Base-by-base conservation (phyloP, 768 basidiomycete genomes). In the Leccinellum albellum region DNA sequence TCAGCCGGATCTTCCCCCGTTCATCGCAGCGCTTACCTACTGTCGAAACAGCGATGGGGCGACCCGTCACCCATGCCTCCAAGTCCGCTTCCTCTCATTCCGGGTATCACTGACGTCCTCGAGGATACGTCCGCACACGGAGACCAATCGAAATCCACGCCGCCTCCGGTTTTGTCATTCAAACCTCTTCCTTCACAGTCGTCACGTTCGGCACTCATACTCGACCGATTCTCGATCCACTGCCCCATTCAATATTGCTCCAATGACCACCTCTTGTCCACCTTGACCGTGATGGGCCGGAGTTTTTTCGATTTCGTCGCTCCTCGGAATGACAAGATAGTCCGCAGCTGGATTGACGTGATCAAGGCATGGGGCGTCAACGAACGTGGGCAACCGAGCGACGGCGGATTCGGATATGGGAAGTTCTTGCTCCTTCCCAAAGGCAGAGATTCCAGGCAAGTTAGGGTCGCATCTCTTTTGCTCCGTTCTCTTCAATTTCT, bases 311-410 rank as follows among this genome's bases (percentile, higher is more conserved):
- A 92, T 63, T 91, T 89, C 65, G 87, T 92, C 12, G 68, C 78
- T 17, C 74, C 71, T 65, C 76, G 79, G 60, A 87, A 88, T 62
- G 89, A 90, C 71, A 73, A 71, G 12, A 76, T 80, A 50, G 88
- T 92, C 23, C 80, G 83, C 24, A 80, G 77, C 53, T 91, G 88
- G 88, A 85, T 92, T 51, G 85, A 85, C 59, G 81, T 82, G 51
- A 82, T 91, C 64, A 92, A 92, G 67, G 81, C 83, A 2, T 91
- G 89, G 86, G 89, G 89, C 17, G 88, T 91, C 50, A 91, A 91
- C 60, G 90, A 91, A 69, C 81, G 83, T 3, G 90, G 89, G 0
- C 87, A 88, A 70, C 89, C 89, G 23, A 88, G 86, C 66, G 88
- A 91, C 61, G 89, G 89, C 32, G 90, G 90, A 1, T 92, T 92